These are phyloP conservation scores for Colletotrichum sp. DNA, from an alignment of 2,329 filamentous ascomycete species.

Conservation along the genomic window DNA sequence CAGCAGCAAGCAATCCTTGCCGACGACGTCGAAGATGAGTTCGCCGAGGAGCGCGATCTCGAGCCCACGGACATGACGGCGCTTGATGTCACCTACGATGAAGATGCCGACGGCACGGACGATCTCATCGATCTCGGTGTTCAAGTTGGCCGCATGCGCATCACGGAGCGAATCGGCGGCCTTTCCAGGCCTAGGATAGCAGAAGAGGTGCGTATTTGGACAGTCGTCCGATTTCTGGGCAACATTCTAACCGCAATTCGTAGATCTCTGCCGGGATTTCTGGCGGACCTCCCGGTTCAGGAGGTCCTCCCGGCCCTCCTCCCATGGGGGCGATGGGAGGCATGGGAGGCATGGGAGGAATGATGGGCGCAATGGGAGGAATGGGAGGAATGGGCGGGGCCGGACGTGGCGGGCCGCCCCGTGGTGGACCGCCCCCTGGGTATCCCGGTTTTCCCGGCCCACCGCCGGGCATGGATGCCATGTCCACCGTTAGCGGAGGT, in stretches of 20 bases:
- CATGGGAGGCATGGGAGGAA: constrained; percentile 12
- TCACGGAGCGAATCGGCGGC: constrained; percentile 77
- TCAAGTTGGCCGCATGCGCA: constrained; percentile 72
- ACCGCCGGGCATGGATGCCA: constrained; percentile 23
- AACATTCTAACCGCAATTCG: background rate
- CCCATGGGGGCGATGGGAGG: constrained; percentile 9
- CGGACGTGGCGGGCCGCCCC: constrained; percentile 20
- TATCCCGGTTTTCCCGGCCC: constrained; percentile 15
- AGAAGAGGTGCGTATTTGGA: constrained; percentile 63
- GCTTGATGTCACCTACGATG: constrained; percentile 72
- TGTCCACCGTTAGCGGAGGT: constrained; percentile 27
- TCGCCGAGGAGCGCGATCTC: constrained; percentile 64
- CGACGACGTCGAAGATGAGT: constrained; percentile 60
- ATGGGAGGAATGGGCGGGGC: constrained; percentile 4
- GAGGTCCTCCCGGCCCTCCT: constrained; percentile 13
- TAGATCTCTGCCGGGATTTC: constrained; percentile 41
- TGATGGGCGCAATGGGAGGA: background rate
- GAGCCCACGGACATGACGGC: constrained; percentile 67
- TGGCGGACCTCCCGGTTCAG: constrained; percentile 21
- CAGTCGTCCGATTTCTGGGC: background rate
- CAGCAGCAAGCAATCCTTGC: constrained; percentile 45
- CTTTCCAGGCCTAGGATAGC: constrained; percentile 73
- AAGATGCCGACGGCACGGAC: constrained; percentile 58
- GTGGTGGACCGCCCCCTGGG: constrained; percentile 22
- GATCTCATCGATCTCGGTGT: constrained; percentile 76